These are phyloP conservation scores for Bipolaris oryzae DNA, from an alignment of 2,329 filamentous ascomycete species.

Conservation along the genomic window DNA sequence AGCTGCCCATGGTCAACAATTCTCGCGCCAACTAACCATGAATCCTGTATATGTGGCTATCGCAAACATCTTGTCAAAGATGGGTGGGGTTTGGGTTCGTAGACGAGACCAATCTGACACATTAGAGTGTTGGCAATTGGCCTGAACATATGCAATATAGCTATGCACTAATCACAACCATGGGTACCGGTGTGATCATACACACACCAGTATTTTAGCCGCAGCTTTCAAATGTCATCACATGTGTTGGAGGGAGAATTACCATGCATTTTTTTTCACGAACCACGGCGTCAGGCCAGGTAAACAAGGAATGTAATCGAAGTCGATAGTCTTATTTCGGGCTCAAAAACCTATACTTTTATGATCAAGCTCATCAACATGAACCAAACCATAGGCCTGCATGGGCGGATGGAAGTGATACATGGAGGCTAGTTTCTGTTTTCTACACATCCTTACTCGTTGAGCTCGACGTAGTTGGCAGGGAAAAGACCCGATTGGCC, in stretches of 20 bases:
- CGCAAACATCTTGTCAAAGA: neutral
- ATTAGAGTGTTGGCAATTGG: neutral
- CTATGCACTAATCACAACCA: neutral
- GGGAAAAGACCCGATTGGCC: constrained; percentile 83
- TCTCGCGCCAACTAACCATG: neutral
- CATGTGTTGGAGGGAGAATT: neutral
- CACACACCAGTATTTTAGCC: neutral
- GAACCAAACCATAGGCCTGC: neutral
- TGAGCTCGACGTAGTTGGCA: constrained; percentile 57
- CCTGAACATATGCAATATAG: neutral
- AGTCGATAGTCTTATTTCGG: constrained; percentile 3
- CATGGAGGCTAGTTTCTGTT: constrained; percentile 3
- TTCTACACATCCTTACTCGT: constrained; percentile 6
- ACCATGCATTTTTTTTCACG: neutral
- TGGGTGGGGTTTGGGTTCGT: neutral
- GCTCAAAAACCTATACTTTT: constrained; percentile 9
- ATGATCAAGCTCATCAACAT: constrained; percentile 5
- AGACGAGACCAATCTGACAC: neutral
- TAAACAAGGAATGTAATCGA: neutral
- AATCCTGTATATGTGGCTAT: neutral
- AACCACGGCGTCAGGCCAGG: neutral
- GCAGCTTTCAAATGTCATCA: neutral
- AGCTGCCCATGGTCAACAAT: neutral
- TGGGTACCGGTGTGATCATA: neutral
- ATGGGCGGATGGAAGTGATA: neutral